Conservation (phyloP, 768 basidiomycete genomes). For the Cyathus striatus region DNA sequence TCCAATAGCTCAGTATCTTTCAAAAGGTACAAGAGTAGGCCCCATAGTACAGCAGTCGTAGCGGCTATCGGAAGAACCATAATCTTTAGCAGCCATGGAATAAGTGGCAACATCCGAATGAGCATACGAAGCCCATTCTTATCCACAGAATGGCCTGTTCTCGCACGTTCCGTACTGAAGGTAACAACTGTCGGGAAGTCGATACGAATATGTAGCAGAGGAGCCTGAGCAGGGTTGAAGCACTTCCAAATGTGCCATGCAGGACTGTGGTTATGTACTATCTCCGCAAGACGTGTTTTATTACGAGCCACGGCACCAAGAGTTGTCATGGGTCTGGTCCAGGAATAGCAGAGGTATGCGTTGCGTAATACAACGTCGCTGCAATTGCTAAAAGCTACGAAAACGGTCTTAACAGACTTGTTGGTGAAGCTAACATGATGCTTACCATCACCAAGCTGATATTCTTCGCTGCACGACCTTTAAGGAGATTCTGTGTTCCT, state of each 20-base stretch:
- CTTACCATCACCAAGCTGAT: conserved; percentile 73
- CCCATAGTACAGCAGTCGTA: conserved; percentile 72
- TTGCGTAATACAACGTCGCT: conserved; percentile 69
- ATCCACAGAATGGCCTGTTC: conserved; percentile 9
- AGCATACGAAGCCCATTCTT: conserved; percentile 32
- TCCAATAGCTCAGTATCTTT: conserved; percentile 91
- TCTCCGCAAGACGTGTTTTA: conserved; percentile 19
- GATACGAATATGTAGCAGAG: conserved; percentile 71
- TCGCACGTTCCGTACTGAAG: conserved; percentile 39
- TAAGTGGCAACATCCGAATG: conserved; percentile 44
- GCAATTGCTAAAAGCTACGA: conserved; percentile 72
- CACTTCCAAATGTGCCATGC: conserved; percentile 73
- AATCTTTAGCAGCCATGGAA: conserved; percentile 77
- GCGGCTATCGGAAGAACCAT: conserved; percentile 79
- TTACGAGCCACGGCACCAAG: conserved; percentile 26
- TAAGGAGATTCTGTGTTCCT: conserved; percentile 42
- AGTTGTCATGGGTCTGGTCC: conserved; percentile 20
- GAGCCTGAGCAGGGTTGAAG: conserved; percentile 63
- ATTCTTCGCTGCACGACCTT: conserved; percentile 69
- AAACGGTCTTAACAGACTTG: conserved; percentile 5
- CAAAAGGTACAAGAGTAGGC: conserved; percentile 76
- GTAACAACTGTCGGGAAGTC: conserved; percentile 78
- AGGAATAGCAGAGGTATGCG: conserved; percentile 38
- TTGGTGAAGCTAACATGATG: conserved; percentile 4
- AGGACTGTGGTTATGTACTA: conserved; percentile 28